Conservation (phyloP, 2,329 filamentous ascomycete genomes). For the Fusarium caatingaense region DNA sequence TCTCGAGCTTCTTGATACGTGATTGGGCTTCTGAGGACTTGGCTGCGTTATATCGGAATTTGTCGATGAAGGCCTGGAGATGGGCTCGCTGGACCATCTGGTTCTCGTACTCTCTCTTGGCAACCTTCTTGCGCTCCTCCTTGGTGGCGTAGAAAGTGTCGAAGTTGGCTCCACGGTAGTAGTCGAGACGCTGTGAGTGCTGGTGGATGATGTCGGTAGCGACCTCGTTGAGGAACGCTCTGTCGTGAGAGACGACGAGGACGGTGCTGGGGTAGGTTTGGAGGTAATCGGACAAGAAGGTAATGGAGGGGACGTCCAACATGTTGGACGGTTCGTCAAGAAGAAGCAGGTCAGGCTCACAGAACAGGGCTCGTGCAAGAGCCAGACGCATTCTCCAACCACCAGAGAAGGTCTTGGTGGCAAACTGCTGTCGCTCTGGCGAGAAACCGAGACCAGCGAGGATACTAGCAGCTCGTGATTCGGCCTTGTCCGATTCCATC, state of each 20-base stretch:
- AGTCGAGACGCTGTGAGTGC: constrained; percentile 95
- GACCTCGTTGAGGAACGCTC: constrained; percentile 98
- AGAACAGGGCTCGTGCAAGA: constrained; percentile 93
- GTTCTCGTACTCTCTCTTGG: constrained; percentile 97
- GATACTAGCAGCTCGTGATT: constrained; percentile 94
- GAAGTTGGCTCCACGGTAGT: constrained; percentile 98
- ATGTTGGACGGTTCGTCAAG: constrained; percentile 99
- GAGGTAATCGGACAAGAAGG: constrained; percentile 95
- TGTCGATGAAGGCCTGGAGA: constrained; percentile 98
- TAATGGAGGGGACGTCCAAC: constrained; percentile 99
- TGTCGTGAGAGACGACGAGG: constrained; percentile 97
- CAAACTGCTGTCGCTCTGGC: constrained; percentile 86
- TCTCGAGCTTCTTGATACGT: constrained; percentile 98
- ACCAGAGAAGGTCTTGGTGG: constrained; percentile 98
- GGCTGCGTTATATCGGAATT: constrained; percentile 98
- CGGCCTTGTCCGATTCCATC: constrained; percentile 99
- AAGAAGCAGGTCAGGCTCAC: constrained; percentile 93
- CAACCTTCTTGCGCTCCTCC: constrained; percentile 96
- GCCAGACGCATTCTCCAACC: constrained; percentile 99
- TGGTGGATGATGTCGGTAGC: constrained; percentile 99
- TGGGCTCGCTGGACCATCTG: constrained; percentile 95
- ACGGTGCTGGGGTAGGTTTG: constrained; percentile 94
- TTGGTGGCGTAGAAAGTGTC: constrained; percentile 97
- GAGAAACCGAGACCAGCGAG: constrained; percentile 98
- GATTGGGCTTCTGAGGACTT: constrained; percentile 99